Evolutionary conservation across 106 monocot species (phyloP), one percentile per base, ranked within the genome.

Genomic region (Apostasia ramifera): DNA sequence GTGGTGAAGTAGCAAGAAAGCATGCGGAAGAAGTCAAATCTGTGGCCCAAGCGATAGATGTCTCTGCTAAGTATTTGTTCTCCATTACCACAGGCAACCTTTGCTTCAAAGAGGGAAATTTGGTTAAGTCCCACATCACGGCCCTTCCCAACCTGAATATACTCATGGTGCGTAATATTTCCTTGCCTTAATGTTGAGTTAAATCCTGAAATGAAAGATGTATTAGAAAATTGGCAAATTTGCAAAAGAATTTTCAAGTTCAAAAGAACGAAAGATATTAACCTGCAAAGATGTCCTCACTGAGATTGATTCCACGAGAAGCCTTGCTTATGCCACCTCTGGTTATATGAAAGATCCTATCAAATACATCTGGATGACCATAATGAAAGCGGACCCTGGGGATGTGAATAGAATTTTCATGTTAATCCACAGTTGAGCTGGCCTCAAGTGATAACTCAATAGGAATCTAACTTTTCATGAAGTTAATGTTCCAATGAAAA

Each of bases 271-370:
- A 56, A 54, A 67, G 9, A 70, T 57, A 42, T 60, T 63, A 53
- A 93, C 98, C 98, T 59, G 93, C 98, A 90, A 99, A 99, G 38
- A 99, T 99, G 60, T 99, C 93, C 73, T 93, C 98, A 53, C 93
- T 93, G 53, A 99, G 81, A 61, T 99, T 99, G 66, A 99, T 99
- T 58, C 84, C 93, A 58, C 85, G 79, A 64, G 98, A 93, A 61
- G 98, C 90, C 74, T 99, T 99, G 82, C 98, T 99, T 67, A 99
- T 99, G 63, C 98, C 98, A 61, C 98, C 98, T 69, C 98, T 85
- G 8, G 93, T 99, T 47, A 99, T 93, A 67, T 99, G 98, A 70
- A 99, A 99, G 54, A 99, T 85, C 67, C 98, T 81, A 76, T 99
- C 98, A 63, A 99, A 99, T 13, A 99, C 90, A 78, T 99, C 98